Evolutionary conservation across 345 rosid species (phyloP).

Genomic region (Lepidium africanum): DNA sequence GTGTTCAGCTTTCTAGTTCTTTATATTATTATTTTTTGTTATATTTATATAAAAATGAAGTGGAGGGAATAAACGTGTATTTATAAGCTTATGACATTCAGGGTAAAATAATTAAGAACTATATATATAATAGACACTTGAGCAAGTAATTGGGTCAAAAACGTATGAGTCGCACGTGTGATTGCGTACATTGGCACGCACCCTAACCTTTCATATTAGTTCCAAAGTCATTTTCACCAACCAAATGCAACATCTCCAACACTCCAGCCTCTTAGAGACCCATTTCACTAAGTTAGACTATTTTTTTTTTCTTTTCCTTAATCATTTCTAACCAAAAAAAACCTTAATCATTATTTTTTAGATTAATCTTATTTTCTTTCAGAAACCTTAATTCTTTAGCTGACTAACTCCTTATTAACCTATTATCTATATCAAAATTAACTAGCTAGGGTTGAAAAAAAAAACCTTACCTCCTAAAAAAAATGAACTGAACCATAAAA

Average conservation of each 20-base stretch:
- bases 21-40: not conserved
- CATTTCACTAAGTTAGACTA: conserved; percentile 9
- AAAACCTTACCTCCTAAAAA: too few relatives aligned
- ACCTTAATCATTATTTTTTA: not conserved
- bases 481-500: too few relatives aligned
- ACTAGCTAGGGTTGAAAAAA: too few relatives aligned
- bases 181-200: conserved; percentile 24
- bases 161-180: conserved; percentile 24
- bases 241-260: conserved; percentile 23
- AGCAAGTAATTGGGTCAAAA: not conserved
- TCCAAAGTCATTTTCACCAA: conserved; percentile 30
- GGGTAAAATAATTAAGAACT: not conserved
- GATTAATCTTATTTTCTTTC: not conserved
- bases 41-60: not conserved
- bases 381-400: not conserved
- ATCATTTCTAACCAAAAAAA: not conserved
- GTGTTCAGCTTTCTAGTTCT: not conserved
- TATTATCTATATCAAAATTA: not conserved
- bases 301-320: conserved; percentile 3
- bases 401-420: not conserved
- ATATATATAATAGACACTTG: not conserved
- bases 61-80: not conserved
- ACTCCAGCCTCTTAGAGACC: conserved; percentile 8
- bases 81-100: not conserved
- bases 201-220: conserved; percentile 27